These are phyloP conservation scores for Digitaria exilis DNA, from an alignment of 202 grass and related monocot genomes.

Conservation along the genomic window DNA sequence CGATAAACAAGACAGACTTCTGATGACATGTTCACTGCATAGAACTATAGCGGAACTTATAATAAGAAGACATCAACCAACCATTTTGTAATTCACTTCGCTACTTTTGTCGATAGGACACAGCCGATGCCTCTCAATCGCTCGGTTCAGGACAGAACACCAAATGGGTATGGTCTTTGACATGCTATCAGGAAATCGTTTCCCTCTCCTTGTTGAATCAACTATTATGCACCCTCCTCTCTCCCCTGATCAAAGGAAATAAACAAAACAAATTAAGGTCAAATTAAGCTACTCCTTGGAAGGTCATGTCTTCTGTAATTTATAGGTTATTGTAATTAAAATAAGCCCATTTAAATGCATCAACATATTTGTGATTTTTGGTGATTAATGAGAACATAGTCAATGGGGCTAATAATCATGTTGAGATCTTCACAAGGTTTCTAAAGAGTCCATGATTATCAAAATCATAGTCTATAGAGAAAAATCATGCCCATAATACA, in stretches of 20 bases:
- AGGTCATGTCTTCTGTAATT: too few relatives aligned
- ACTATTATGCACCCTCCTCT: conserved; percentile 91
- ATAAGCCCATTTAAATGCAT: too few relatives aligned
- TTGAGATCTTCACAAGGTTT: too few relatives aligned
- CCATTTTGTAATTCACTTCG: conserved; percentile 23
- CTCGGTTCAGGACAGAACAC: conserved; percentile 78
- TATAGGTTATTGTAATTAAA: too few relatives aligned
- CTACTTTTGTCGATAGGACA: not conserved
- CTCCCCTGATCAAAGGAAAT: conserved; percentile 60
- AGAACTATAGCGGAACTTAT: not conserved
- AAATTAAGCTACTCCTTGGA: not conserved
- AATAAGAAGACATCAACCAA: conserved; percentile 39
- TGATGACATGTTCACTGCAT: not conserved
- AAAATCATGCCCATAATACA: too few relatives aligned
- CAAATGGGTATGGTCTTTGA: conserved; percentile 98
- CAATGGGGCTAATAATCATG: too few relatives aligned
- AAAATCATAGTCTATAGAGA: too few relatives aligned
- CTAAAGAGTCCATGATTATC: too few relatives aligned
- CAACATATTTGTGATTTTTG: too few relatives aligned
- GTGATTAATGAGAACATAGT: too few relatives aligned
- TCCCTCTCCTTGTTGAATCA: conserved; percentile 89
- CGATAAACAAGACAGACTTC: not conserved
- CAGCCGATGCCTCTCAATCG: conserved; percentile 64
- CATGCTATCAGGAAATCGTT: conserved; percentile 93
- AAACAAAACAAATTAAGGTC: not conserved